Conservation (phyloP, 1,284 basidiomycete species). For the Ceratobasidium theobromae region DNA sequence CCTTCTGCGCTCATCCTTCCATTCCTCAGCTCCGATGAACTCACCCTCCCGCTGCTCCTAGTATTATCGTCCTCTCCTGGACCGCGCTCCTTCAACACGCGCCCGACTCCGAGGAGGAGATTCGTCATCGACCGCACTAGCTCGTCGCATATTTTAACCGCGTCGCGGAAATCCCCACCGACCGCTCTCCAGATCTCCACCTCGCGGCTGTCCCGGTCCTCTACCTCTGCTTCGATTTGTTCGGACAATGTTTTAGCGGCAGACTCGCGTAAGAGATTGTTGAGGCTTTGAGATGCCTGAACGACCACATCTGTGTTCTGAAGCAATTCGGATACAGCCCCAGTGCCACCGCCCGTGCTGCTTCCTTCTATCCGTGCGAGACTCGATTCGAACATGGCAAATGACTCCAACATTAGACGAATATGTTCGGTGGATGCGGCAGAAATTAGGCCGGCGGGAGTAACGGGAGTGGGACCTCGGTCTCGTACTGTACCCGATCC, state of each 20-base stretch:
- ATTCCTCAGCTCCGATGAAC: constrained; percentile 12
- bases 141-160: constrained; percentile 69
- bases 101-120: constrained; percentile 69
- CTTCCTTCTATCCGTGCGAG: constrained; percentile 50
- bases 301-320: constrained; percentile 54
- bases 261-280: constrained; percentile 56
- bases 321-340: constrained; percentile 51
- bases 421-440: constrained; percentile 55
- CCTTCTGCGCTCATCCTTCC: constrained; percentile 7
- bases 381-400: constrained; percentile 67
- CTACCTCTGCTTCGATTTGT: constrained; percentile 71
- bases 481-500: constrained; percentile 39
- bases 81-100: constrained; percentile 62
- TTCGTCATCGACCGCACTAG: constrained; percentile 70
- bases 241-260: constrained; percentile 62
- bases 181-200: constrained; percentile 65
- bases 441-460: constrained; percentile 32
- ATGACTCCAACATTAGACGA: constrained; percentile 63
- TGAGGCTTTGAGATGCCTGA: constrained; percentile 61
- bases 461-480: constrained; percentile 35
- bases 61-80: background rate
- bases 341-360: constrained; percentile 44
- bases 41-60: constrained; percentile 10
- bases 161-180: constrained; percentile 68
- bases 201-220: constrained; percentile 44